These are phyloP conservation scores for Phellopilus nigrolimitatus DNA, from an alignment of 1,284 basidiomycete genomes.

Conservation along the genomic window DNA sequence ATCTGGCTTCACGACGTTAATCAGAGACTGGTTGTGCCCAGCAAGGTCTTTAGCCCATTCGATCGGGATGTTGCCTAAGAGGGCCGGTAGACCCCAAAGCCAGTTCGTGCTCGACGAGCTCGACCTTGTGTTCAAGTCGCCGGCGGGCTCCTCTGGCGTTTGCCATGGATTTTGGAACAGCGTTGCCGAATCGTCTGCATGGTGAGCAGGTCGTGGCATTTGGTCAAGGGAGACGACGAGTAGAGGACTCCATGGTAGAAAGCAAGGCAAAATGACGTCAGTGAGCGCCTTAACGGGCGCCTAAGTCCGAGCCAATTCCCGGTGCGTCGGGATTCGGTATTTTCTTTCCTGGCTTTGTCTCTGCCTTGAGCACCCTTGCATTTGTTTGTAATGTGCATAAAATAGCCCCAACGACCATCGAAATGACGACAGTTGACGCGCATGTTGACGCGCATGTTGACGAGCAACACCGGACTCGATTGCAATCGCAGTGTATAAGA, in stretches of 20 bases:
- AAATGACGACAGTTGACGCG: too few species aligned
- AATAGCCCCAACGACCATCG: too few species aligned
- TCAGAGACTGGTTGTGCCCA: slow-evolving; percentile 5
- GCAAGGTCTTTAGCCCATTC: slow-evolving; percentile 16
- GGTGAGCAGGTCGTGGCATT: slow-evolving; percentile 15
- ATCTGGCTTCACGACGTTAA: slow-evolving; percentile 26
- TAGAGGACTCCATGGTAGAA: neutral
- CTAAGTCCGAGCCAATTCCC: too few species aligned
- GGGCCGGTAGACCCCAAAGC: slow-evolving; percentile 7
- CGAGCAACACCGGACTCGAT: too few species aligned
- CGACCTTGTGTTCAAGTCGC: slow-evolving; percentile 4
- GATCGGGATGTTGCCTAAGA: slow-evolving; percentile 11
- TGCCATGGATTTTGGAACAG: slow-evolving; percentile 19
- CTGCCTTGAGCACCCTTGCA: too few species aligned
- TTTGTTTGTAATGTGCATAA: too few species aligned
- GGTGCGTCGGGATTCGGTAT: too few species aligned
- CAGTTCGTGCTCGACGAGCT: slow-evolving; percentile 7
- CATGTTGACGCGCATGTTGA: too few species aligned
- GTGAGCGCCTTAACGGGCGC: neutral
- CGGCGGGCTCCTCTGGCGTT: slow-evolving; percentile 11
- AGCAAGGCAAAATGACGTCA: neutral
- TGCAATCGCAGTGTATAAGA: too few species aligned
- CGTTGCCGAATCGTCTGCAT: slow-evolving; percentile 9
- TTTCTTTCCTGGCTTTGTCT: too few species aligned
- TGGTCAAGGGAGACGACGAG: neutral